Conservation (phyloP, 2,329 filamentous ascomycete genomes). For the Venturia oleaginea region DNA sequence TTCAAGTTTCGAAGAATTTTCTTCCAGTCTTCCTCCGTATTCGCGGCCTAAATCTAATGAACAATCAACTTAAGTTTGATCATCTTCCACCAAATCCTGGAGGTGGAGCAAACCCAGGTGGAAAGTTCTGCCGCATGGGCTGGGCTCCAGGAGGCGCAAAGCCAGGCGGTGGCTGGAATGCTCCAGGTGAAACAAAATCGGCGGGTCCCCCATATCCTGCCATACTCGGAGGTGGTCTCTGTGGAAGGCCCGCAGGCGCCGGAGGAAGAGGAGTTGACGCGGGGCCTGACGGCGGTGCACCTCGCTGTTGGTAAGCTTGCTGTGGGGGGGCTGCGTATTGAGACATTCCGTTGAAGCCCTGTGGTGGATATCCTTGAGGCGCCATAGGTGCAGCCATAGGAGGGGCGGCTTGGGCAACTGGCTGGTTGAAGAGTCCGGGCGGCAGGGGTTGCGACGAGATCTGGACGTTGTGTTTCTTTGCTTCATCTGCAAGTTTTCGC, state of each 20-base stretch:
- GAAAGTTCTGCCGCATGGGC: constrained; percentile 1
- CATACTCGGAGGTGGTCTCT: constrained; percentile 60
- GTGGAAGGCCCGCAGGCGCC: constrained; percentile 52
- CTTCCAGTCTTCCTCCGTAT: background rate
- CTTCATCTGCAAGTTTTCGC: constrained; percentile 80
- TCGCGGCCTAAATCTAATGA: background rate
- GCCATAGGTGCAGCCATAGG: constrained; percentile 8
- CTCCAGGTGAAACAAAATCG: constrained; percentile 35
- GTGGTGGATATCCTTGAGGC: constrained; percentile 17
- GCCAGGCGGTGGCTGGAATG: constrained; percentile 23
- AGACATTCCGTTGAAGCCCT: constrained; percentile 2
- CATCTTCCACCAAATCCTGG: constrained; percentile 8
- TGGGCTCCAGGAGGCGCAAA: constrained; percentile 4
- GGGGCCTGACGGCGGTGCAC: constrained; percentile 29
- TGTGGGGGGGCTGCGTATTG: constrained; percentile 9
- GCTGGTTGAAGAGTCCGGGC: constrained; percentile 53
- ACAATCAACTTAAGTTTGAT: background rate
- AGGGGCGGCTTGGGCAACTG: constrained; percentile 17
- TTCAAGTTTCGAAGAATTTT: background rate
- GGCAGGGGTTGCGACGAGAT: constrained; percentile 70
- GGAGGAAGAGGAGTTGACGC: constrained; percentile 46
- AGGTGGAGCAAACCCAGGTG: constrained; percentile 12
- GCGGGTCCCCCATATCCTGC: constrained; percentile 57
- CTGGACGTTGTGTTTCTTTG: constrained; percentile 87
- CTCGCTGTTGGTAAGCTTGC: constrained; percentile 28